Evolutionary conservation across 2,329 filamentous ascomycete genomes (phyloP), one percentile per base, ranked within the genome.

Genomic region (Monilinia vaccinii-corymbosi): DNA sequence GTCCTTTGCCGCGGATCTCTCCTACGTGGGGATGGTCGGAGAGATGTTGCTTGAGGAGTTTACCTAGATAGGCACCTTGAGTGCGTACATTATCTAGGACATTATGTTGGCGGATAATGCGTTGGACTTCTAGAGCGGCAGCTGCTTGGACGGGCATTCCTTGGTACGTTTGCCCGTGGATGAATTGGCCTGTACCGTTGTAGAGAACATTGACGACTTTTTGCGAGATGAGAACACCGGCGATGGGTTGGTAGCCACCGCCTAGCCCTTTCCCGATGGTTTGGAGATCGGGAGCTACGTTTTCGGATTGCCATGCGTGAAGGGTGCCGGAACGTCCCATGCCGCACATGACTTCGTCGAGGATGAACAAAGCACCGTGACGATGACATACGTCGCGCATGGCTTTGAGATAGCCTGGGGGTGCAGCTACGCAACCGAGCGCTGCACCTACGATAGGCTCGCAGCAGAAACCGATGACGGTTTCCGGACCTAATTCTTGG

Each of bases 321-420:
- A 85, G 68, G 61, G 72, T 78, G 3, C 79, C 80, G 4, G 73
- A 74, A 2, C 81, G 74, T 11, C 81, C 81, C 73, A 79, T 78
- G 6, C 81, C 81, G 62, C 77, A 79, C 83, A 87, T 86, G 60
- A 87, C 76, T 68, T 93, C 89, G 67, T 94, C 90, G 0, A 93
- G 74, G 49, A 93, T 86, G n/a, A 94, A 76, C 0, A 94, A 79
- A 0, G 86, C 83, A 0, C 86, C 88, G 68, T 93, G 78, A 62
- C 81, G 82, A 56, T 86, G 79, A 70, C 89, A 94, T 1, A 94
- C 76, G 2, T 75, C 74, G 67, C 81, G 81, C 72, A 93, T 82
- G 0, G 85, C 87, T 55, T 77, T 74, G 53, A 92, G 83, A 65
- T 94, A 94, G 0, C 87, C 88, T 0, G 77, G 74, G 0, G 86